Conservation (phyloP, 2,329 filamentous ascomycete genomes). For the Graphilbum fragrans region DNA sequence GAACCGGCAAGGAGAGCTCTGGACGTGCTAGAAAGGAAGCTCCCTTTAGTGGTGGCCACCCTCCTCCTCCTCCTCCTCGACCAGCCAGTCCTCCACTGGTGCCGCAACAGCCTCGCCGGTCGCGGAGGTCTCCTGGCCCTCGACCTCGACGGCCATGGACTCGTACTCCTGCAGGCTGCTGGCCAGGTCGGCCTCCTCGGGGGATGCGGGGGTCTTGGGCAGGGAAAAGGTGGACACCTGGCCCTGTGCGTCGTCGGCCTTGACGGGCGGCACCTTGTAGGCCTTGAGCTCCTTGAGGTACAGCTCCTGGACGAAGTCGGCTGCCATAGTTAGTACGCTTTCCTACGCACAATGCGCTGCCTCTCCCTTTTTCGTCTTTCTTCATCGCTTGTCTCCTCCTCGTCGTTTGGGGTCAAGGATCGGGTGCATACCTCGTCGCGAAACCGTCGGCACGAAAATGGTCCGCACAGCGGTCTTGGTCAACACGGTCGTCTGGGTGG, state of each 20-base stretch:
- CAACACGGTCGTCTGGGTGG: too few relatives aligned
- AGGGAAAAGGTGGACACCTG: constrained; percentile 79
- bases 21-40: too few relatives aligned
- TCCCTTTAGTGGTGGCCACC: constrained; percentile 24
- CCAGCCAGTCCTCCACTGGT: constrained; percentile 62
- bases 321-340: constrained; percentile 48
- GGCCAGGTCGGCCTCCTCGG: constrained; percentile 89
- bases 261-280: constrained; percentile 79
- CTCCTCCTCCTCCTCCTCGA: constrained; percentile 59
- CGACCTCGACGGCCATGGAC: constrained; percentile 83
- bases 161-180: constrained; percentile 91
- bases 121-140: constrained; percentile 62
- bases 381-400: background rate
- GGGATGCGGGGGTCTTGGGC: constrained; percentile 73
- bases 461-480: constrained; percentile 27
- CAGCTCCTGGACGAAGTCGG: constrained; percentile 94
- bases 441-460: constrained; percentile 49
- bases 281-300: constrained; percentile 93
- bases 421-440: constrained; percentile 43
- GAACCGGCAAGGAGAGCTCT: too few relatives aligned
- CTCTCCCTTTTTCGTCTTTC: background rate
- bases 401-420: background rate
- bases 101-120: constrained; percentile 47
- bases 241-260: constrained; percentile 77
- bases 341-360: constrained; percentile 6